Evolutionary conservation across 768 basidiomycete genomes (phyloP).

Genomic region (Hydnomerulius pinastri): DNA sequence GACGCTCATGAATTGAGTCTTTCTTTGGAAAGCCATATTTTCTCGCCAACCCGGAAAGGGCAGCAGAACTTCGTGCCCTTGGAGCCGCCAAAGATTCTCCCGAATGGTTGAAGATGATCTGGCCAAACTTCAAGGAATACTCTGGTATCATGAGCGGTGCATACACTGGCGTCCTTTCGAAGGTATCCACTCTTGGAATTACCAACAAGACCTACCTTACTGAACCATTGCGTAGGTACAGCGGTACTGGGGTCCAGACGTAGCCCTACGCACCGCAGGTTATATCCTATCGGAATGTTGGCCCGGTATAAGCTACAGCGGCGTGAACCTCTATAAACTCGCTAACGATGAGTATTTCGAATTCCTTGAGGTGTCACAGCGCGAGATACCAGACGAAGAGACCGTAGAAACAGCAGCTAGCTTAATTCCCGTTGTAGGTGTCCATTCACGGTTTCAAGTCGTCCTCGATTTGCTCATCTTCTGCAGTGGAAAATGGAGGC

Average conservation of each 20-base stretch:
- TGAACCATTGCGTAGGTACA: not conserved
- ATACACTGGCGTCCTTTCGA: not conserved
- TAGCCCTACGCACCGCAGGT: not conserved
- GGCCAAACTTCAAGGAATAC: not conserved
- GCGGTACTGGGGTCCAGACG: not conserved
- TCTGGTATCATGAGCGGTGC: slow-evolving; percentile 3
- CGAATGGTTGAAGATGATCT: slow-evolving; percentile 5
- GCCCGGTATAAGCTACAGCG: not conserved
- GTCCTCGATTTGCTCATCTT: not conserved
- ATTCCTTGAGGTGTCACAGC: not conserved
- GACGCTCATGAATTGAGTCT: not conserved
- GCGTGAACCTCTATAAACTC: not conserved
- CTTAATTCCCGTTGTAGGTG: not conserved
- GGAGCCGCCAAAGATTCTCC: not conserved
- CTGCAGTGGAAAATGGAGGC: slow-evolving; percentile 5
- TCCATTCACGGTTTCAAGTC: not conserved
- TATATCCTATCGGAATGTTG: not conserved
- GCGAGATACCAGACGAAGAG: not conserved
- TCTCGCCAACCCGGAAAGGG: not conserved
- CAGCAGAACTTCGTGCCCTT: slow-evolving; percentile 4
- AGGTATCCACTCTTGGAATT: not conserved
- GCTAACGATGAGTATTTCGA: not conserved
- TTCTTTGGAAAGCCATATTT: not conserved
- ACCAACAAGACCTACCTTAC: not conserved
- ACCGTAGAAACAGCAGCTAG: not conserved